Conservation (phyloP, 208 protist species). For the Porcisia hertigi region DNA sequence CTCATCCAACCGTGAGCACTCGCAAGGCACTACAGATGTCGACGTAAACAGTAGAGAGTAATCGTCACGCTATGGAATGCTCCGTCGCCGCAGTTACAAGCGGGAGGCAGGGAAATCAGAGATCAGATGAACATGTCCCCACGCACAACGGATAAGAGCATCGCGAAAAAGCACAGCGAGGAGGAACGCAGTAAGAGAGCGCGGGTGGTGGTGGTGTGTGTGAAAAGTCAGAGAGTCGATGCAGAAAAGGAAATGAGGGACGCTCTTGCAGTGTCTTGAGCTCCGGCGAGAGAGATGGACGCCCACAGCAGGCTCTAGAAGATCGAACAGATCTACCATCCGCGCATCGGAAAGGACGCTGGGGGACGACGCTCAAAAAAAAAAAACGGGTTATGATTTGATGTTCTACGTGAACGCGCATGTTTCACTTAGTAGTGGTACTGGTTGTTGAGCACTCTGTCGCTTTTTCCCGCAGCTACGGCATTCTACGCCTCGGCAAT, state of each 20-base stretch:
- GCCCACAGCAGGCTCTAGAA: not conserved
- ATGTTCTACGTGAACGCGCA: not conserved
- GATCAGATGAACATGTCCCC: too few species aligned
- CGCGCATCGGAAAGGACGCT: not conserved
- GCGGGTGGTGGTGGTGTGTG: too few species aligned
- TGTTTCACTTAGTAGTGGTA: not conserved
- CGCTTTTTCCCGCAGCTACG: not conserved
- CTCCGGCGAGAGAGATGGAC: not conserved
- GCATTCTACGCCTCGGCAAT: not conserved
- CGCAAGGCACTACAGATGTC: not conserved
- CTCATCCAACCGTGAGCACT: not conserved
- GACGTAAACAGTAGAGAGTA: not conserved
- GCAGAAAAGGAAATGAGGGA: not conserved
- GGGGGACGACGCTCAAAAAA: not conserved
- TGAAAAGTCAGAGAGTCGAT: not conserved
- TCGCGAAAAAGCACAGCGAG: too few species aligned
- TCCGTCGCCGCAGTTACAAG: not conserved
- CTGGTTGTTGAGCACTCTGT: not conserved
- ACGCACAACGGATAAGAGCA: too few species aligned
- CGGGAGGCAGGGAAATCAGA: too few species aligned
- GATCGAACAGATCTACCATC: not conserved
- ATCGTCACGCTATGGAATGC: not conserved
- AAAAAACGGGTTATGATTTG: not conserved
- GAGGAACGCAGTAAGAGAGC: too few species aligned
- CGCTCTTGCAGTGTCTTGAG: not conserved